phyloP scores from a whole-genome alignment of 2,329 filamentous ascomycete species.

The Sporothrix pseudoabietina region DNA sequence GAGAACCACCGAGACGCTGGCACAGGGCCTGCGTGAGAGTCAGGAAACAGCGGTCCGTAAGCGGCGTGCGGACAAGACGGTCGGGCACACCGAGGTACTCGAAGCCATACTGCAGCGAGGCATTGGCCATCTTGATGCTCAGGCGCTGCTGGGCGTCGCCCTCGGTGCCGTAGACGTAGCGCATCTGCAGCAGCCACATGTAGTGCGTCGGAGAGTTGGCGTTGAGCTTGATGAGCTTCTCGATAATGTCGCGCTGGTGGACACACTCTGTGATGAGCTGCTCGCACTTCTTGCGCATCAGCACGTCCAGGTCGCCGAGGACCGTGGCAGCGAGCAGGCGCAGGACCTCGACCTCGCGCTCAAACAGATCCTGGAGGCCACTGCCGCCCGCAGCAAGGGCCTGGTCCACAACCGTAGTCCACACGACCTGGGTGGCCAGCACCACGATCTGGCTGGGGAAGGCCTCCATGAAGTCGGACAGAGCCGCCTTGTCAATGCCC shows the following conservation, averaged over 20 bases:
- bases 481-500: constrained; percentile 68
- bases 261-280: constrained; percentile 99
- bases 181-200: constrained; percentile 95
- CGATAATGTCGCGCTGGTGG: constrained; percentile 91
- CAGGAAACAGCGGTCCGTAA: constrained; percentile 97
- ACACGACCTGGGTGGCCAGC: constrained; percentile 87
- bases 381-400: constrained; percentile 68
- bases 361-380: constrained; percentile 67
- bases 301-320: constrained; percentile 81
- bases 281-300: constrained; percentile 94
- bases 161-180: constrained; percentile 82
- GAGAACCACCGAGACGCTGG: constrained; percentile 92
- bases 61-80: constrained; percentile 89
- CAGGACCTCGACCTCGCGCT: constrained; percentile 82
- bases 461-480: constrained; percentile 77
- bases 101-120: constrained; percentile 92
- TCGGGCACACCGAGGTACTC: constrained; percentile 97
- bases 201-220: constrained; percentile 79
- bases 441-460: constrained; percentile 96
- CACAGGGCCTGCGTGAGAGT: constrained; percentile 95
- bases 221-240: constrained; percentile 75
- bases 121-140: constrained; percentile 95
- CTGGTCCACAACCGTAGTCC: constrained; percentile 84
- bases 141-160: constrained; percentile 82
- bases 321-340: constrained; percentile 86